Evolutionary conservation across 495 filamentous ascomycete species (phyloP), one percentile per base, ranked within the genome.

Genomic region (Talaromyces proteolyticus): DNA sequence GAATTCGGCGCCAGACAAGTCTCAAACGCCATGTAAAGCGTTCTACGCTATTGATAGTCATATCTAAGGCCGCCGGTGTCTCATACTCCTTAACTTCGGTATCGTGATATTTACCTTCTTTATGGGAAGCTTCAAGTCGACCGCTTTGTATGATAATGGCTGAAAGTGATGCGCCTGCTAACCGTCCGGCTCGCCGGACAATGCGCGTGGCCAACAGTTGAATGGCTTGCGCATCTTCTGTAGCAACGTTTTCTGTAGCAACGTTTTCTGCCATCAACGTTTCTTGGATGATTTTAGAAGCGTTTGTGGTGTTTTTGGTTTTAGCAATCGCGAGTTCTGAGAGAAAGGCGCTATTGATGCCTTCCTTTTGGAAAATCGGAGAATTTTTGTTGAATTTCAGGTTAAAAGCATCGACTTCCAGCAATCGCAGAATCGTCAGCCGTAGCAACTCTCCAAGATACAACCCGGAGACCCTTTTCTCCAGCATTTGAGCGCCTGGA

Each of bases 381-480:
- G 45, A 50, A 4, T 44, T 18, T 3, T 42, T 23, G 34, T 42
- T 34, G 10, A 42, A 11, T 17, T 14, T 16, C 19, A 34, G 12
- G 3, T 39, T 29, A 3, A 36, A 48, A n/a, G 38, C 48, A 36
- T 23, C 38, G 12, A 1, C 12, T 16, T 24, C 26, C 25, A 44
- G 18, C 16, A 47, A 44, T 51, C 42, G 25, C 0, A 53, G 18
- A 34, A 56, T 53, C 5, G 50, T 40, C 5, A 55, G 23, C 16
- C 57, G 87, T 36, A 96, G 73, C 50, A 98, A 89, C 64, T 98
- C 93, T 51, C 93, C 93, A 18, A 98, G 66, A 77, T 96, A 98
- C 93, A 98, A 96, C 64, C 93, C 93, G 0, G 88, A 93, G 29
- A 98, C 84, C 42, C 93, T 87, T 76, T 98, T 98, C 73, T 98